Evolutionary conservation across 2,329 filamentous ascomycete species (phyloP), one percentile per base, ranked within the genome.

Genomic region (Hirsutella minnesotensis): DNA sequence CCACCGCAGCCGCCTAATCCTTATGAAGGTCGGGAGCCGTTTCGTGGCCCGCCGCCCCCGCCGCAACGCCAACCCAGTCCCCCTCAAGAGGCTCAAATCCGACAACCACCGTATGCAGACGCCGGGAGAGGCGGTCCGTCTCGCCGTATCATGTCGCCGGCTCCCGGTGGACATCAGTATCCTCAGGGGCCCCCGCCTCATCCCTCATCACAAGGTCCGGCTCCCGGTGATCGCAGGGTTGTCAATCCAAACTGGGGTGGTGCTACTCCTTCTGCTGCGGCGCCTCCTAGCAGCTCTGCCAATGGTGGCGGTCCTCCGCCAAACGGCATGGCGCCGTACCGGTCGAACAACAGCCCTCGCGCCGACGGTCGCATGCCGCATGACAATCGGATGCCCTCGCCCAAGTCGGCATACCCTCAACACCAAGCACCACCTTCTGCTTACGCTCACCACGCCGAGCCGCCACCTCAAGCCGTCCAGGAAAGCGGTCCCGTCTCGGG

Each of bases 381-480:
- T 50, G 89, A 95, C 51, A 86, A 83, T 56, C 80, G 85, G 46
- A 84, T 89, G 64, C 78, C 86, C n/a, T 95, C 90, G n/a, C 89
- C 89, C 46, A 89, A 88, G 56, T 83, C 86, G 33, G 80, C 79
- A 8, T 95, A 92, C 56, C 81, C 83, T 5, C 86, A 89, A 54
- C 85, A 86, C 48, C 84, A 82, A 49, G 65, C 70, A 9, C 59
- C 60, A 12, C 56, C 60, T 15, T 56, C 63, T 10, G 53, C 61
- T 39, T 94, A 86, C 56, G 71, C 83, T 52, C 82, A 85, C 50
- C 86, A 87, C 51, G 77, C 77, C 38, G 85, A 88, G 19, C 59
- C 60, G 39, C 62, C 64, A 20, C 74, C 51, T n/a, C 57, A 57
- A 36, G 83, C 83, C 48, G 79, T 81, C 19, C 79, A 83, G 12